phyloP scores from a whole-genome alignment of 108 stramenopile species.

The Skeletonema tropicum region DNA sequence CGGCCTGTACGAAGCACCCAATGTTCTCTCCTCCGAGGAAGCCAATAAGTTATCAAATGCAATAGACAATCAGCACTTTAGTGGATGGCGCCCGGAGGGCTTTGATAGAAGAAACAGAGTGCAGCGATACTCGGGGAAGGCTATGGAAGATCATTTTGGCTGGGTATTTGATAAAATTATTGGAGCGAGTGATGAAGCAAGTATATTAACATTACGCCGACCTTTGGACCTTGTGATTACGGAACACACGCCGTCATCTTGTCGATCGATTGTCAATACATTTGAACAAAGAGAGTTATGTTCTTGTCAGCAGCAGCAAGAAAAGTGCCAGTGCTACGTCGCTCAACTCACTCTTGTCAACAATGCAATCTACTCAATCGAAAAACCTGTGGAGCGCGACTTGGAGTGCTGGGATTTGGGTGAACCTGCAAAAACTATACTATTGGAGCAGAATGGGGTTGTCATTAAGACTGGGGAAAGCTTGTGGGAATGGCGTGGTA shows the following conservation, averaged over 20 bases:
- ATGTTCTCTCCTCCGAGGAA: constrained; percentile 27
- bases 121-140: constrained; percentile 46
- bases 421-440: constrained; percentile 29
- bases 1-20: constrained; percentile 20
- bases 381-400: constrained; percentile 64
- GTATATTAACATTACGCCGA: constrained; percentile 8
- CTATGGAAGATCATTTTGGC: constrained; percentile 37
- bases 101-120: constrained; percentile 71
- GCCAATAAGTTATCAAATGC: constrained; percentile 21
- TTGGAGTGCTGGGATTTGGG: constrained; percentile 66
- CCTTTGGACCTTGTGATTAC: constrained; percentile 39
- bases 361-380: constrained; percentile 50
- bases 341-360: constrained; percentile 58
- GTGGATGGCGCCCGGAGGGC: constrained; percentile 60
- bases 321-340: constrained; percentile 52
- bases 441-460: constrained; percentile 47
- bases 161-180: constrained; percentile 41
- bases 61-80: constrained; percentile 23
- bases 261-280: constrained; percentile 26
- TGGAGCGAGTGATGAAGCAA: neutral
- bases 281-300: constrained; percentile 33
- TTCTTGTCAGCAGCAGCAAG: constrained; percentile 14
- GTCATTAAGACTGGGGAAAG: constrained; percentile 54
- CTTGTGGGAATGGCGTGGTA: constrained; percentile 73
- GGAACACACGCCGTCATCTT: constrained; percentile 43